Conservation (phyloP, 768 basidiomycete genomes). For the Dacryopinax spathularia region DNA sequence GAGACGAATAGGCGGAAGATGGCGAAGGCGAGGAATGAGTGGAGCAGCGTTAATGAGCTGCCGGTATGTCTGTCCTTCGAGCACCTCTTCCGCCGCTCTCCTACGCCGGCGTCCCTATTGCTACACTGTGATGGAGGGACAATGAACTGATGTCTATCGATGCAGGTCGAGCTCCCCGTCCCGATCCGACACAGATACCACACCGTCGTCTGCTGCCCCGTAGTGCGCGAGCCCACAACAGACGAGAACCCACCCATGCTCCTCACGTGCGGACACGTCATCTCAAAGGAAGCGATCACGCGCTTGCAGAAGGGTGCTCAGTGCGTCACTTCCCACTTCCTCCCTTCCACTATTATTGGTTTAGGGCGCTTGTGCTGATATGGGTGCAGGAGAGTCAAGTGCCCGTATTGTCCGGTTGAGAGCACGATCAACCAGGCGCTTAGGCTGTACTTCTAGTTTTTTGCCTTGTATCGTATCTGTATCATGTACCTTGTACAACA, state of each 20-base stretch:
- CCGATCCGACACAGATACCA: conserved; percentile 82
- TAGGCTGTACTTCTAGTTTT: conserved; percentile 23
- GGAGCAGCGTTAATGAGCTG: conserved; percentile 77
- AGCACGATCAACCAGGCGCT: conserved; percentile 21
- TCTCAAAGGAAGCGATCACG: conserved; percentile 79
- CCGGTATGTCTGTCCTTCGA: conserved; percentile 40
- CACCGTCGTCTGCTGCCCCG: conserved; percentile 93
- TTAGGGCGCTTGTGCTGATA: background rate
- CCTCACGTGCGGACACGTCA: conserved; percentile 90
- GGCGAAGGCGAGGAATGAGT: conserved; percentile 84
- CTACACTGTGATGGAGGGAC: too few species aligned
- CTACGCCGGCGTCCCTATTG: too few species aligned
- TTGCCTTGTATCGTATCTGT: too few species aligned
- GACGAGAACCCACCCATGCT: conserved; percentile 94
- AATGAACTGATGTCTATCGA: conserved; percentile 3
- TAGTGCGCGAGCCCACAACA: conserved; percentile 93
- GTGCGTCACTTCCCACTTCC: conserved; percentile 36
- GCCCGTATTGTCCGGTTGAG: conserved; percentile 88
- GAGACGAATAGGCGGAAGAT: conserved; percentile 90
- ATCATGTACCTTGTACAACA: too few species aligned
- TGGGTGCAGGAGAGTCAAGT: conserved; percentile 66
- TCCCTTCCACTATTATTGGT: background rate
- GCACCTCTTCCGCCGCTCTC: conserved; percentile 12
- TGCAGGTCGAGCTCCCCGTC: conserved; percentile 84
- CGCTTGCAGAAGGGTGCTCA: conserved; percentile 75